Base-by-base conservation (phyloP, 257 asterid species). In the Buddleja alternifolia region DNA sequence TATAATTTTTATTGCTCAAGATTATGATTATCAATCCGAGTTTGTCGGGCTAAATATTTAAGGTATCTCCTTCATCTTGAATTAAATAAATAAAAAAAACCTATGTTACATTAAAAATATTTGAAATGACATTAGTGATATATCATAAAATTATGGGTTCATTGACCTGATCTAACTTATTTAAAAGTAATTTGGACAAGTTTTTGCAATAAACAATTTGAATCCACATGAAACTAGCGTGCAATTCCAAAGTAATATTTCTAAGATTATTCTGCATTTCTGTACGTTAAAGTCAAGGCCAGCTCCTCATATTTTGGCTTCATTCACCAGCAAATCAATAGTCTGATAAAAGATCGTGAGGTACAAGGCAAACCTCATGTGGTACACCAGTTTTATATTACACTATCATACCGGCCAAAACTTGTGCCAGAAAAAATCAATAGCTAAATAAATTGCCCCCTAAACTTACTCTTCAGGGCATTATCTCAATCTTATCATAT, bases 221-320 rank as follows among this genome's bases (percentile, higher is more conserved):
- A 48, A 48, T 24, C 36, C 60, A 64, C 60, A 36, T 37, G 53
- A 23, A 21, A 2, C 37, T 65, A 48, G 34, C 60, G 60, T 48
- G 50, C 60, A 34, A 17, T 24, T 21, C 44, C 42, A 23, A 40
- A 21, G 44, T 67, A 15, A 40, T 51, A 21, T 20, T 29, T 36
- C 63, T 34, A 39, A 67, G 44, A 46, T 41, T 36, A 37, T 40
- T 25, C 41, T 29, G 37, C 11, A 42, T 50, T 66, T 34, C 45
- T 34, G 44, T 37, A 52, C 63, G 53, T 53, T 14, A 3, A 69
- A 69, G 67, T 11, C 72, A 66, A 52, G 64, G 73, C 51, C 63
- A 67, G 20, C 73, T 55, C 12, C 20, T 4, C n/a, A 32, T 4
- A 46, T 17, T 51, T 36, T 51, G 50, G 37, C 62, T 67, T 56